A percentile compares a stretch with the other conserved stretches of the same genome.
phyloP scores from a whole-genome alignment of 805 yeast genomes.

The Yamadazyma olivae region DNA sequence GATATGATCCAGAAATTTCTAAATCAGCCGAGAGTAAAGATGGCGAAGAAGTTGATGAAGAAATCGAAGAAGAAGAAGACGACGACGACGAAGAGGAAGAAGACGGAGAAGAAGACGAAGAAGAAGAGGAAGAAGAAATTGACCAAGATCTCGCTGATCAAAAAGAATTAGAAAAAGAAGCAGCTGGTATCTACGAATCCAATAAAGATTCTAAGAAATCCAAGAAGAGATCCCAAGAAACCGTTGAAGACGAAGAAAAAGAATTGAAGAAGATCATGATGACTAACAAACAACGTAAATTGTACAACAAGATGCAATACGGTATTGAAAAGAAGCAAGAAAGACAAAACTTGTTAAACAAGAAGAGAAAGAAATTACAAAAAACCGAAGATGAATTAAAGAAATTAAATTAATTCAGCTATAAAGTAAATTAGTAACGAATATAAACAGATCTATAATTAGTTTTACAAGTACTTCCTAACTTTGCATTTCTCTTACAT shows the following conservation, averaged over 20 bases:
- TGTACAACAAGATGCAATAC: conserved; percentile 93
- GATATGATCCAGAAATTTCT: conserved; percentile 76
- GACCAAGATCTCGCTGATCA: conserved; percentile 80
- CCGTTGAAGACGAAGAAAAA: conserved; percentile 70
- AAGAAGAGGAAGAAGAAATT: conserved; percentile 81
- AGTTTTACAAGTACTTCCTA: no score
- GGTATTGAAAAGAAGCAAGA: conserved; percentile 80
- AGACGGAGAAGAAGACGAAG: conserved; percentile 37
- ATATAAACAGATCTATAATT: background rate
- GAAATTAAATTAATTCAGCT: conserved; percentile 16
- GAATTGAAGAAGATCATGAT: conserved; percentile 95
- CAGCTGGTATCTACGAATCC: conserved; percentile 77
- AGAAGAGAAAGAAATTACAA: conserved; percentile 67
- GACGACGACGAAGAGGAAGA: conserved; percentile 52
- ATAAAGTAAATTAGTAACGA: no score
- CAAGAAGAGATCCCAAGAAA: conserved; percentile 40
- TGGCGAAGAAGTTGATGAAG: conserved; percentile 50
- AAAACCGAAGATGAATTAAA: conserved; percentile 51
- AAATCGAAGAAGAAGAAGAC: conserved; percentile 42
- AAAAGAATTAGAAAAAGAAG: conserved; percentile 74
- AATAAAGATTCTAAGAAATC: conserved; percentile 41
- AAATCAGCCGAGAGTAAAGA: conserved; percentile 44
- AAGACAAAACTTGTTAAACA: conserved; percentile 63
- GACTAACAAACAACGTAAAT: conserved; percentile 92
- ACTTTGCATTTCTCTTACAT: no score